phyloP scores from a whole-genome alignment of 208 protist genomes.

The Tetramitus jugosus region DNA sequence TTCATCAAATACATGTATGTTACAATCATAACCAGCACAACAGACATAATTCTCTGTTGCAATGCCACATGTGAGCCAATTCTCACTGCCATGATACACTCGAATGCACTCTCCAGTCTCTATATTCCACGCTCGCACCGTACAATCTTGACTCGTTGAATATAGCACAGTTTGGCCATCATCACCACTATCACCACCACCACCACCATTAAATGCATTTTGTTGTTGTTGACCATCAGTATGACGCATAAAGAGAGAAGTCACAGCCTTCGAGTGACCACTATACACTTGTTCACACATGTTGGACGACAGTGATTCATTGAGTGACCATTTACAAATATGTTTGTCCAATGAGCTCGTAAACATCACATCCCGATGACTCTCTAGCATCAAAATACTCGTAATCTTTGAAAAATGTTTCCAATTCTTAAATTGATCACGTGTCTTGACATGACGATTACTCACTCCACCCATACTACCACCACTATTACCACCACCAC shows the following conservation, averaged over 20 bases:
- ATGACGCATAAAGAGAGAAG: too few relatives aligned
- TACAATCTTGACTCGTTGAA: background rate
- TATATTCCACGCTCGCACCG: background rate
- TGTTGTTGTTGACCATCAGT: too few relatives aligned
- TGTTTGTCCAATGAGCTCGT: background rate
- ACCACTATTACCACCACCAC: too few relatives aligned
- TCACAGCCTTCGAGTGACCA: background rate
- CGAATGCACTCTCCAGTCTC: background rate
- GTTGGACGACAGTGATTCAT: background rate
- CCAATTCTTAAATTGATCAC: too few relatives aligned
- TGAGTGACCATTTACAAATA: slow-evolving; percentile 6
- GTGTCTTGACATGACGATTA: too few relatives aligned
- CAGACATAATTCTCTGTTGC: background rate
- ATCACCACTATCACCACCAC: too few relatives aligned
- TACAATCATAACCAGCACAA: background rate
- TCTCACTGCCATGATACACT: background rate
- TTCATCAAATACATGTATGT: background rate
- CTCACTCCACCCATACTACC: too few relatives aligned
- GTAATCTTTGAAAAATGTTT: too few relatives aligned
- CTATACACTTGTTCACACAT: background rate
- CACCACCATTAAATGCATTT: too few relatives aligned
- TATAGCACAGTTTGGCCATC: background rate
- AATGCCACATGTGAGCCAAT: background rate
- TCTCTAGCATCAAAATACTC: too few relatives aligned
- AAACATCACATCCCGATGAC: background rate